These are phyloP conservation scores for Hirsutella rhossiliensis DNA, from an alignment of 2,329 filamentous ascomycete genomes.

Conservation along the genomic window DNA sequence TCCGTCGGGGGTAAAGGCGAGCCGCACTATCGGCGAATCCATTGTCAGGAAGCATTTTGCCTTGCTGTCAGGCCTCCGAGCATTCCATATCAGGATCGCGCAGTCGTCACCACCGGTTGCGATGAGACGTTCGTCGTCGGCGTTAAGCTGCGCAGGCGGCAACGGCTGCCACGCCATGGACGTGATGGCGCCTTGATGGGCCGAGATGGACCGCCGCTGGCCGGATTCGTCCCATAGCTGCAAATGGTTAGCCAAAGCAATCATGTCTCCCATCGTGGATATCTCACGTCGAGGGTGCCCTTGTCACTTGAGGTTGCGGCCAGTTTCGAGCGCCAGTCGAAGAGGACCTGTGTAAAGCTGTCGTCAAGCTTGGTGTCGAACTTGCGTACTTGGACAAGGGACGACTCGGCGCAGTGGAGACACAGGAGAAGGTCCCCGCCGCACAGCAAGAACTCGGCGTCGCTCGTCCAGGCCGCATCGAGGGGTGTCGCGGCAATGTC, in stretches of 20 bases:
- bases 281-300: conserved; percentile 48
- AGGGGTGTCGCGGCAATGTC: conserved; percentile 38
- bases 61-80: conserved; percentile 39
- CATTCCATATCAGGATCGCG: conserved; percentile 52
- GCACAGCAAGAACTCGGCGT: conserved; percentile 45
- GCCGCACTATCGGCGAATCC: conserved; percentile 42
- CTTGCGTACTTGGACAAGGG: conserved; percentile 32
- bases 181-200: conserved; percentile 46
- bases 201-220: conserved; percentile 41
- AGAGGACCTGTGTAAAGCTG: conserved; percentile 41
- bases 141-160: conserved; percentile 17
- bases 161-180: conserved; percentile 50
- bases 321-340: conserved; percentile 39
- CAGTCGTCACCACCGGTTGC: conserved; percentile 52
- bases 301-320: conserved; percentile 49
- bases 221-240: conserved; percentile 45
- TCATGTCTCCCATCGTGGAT: too few species aligned
- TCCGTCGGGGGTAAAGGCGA: conserved; percentile 52
- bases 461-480: conserved; percentile 48
- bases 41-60: conserved; percentile 50
- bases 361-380: conserved; percentile 43
- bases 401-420: conserved; percentile 32
- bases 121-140: conserved; percentile 41
- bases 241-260: conserved; percentile 1
- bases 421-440: conserved; percentile 41